Evolutionary conservation across 441 rosid species (phyloP), one percentile per base, ranked within the genome.

Genomic region (Croton laevigatus): DNA sequence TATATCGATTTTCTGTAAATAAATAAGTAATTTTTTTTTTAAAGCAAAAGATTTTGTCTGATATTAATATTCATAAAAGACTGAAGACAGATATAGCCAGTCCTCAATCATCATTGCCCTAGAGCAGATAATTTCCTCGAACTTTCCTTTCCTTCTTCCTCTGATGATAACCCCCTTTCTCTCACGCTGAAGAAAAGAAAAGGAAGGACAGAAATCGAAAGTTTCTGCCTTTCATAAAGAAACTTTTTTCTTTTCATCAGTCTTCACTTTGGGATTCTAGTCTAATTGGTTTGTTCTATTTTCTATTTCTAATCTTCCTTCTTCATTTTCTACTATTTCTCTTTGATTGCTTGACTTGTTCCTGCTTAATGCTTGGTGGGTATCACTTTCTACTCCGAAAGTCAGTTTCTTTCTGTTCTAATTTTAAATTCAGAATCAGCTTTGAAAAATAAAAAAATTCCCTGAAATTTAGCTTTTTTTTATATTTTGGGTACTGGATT

Each of bases 51-150:
- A 40, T 53, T 49, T 65, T 17, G 22, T 65, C 23, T 62, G 32
- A 37, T 64, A 8, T 46, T 62, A 62, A 42, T 64, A 17, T 67
- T 54, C 38, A 52, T 37, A 67, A 38, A 53, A 38, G 16, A 57
- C 6, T 9, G 19, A 1, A 7, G 19, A 66, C 11, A 3, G 46
- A 27, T 5, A 10, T n/a, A 66, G 14, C 52, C 38, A 68, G 38
- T 54, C 51, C 1, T 27, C 32, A 27, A 27, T 27, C 32, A 2
- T 27, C 32, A 52, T 40, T 54, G 71, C 62, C 48, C 62, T 40
- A n/a, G n/a, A n/a, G n/a, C n/a, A 42, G 23, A 12, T 13, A 12
- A n/a, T 71, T 83, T 80, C 84, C 74, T 6, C 55, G 83, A 83
- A 79, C 58, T 61, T 81, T 81, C 84, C 58, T 61, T 81, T 81